Conservation (phyloP, 345 rosid genomes). For the Hibiscus syriacus region DNA sequence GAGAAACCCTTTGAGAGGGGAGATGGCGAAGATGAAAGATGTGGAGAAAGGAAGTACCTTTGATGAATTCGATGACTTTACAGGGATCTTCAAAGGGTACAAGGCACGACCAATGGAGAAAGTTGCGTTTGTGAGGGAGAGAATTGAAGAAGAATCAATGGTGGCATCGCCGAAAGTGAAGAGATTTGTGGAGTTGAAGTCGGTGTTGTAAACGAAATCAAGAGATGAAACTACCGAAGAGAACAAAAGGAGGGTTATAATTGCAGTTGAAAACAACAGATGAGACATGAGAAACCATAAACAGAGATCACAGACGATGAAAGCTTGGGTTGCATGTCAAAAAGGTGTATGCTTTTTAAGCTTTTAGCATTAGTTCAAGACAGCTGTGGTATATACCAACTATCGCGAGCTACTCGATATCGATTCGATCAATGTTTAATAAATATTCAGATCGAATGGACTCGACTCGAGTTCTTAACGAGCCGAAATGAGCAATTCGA, state of each 20-base stretch:
- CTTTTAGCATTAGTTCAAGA: no score
- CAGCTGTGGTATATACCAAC: no score
- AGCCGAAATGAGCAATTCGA: no score
- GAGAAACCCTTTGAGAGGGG: slow-evolving; percentile 28
- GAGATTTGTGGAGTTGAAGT: slow-evolving; percentile 26
- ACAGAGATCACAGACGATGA: background rate
- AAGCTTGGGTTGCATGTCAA: background rate
- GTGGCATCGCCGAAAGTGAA: slow-evolving; percentile 28
- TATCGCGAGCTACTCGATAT: no score
- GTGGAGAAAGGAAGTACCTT: slow-evolving; percentile 34
- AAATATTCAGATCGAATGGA: no score
- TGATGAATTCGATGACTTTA: slow-evolving; percentile 28
- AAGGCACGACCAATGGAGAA: slow-evolving; percentile 39
- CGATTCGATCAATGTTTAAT: no score
- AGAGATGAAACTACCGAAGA: slow-evolving; percentile 18
- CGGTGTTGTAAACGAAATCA: slow-evolving; percentile 20
- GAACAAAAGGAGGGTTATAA: slow-evolving; percentile 20
- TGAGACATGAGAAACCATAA: background rate
- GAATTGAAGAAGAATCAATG: slow-evolving; percentile 30
- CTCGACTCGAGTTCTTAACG: no score
- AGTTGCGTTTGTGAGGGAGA: slow-evolving; percentile 35
- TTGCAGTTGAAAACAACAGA: slow-evolving; percentile 3
- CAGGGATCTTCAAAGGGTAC: slow-evolving; percentile 22
- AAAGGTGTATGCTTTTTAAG: background rate
- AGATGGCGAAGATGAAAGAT: slow-evolving; percentile 50